A percentile compares a stretch with the other conserved stretches of the same genome.
Evolutionary conservation across 2,329 filamentous ascomycete genomes (phyloP).

Genomic region (Fusarium tuaranense): DNA sequence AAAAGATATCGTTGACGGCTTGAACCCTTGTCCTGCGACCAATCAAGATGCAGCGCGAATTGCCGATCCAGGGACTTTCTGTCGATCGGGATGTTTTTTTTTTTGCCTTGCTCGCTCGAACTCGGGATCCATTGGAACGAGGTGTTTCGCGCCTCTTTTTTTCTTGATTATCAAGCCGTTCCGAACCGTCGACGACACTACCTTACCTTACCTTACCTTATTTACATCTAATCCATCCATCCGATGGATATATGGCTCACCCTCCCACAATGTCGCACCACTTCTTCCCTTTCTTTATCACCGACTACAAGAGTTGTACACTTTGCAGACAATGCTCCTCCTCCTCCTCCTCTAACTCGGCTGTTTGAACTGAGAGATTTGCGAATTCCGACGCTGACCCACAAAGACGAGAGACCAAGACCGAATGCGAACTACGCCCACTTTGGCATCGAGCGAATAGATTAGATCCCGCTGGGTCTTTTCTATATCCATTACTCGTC

Average conservation of each 20-base stretch:
- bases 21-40: slow-evolving; percentile 18
- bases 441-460: slow-evolving; percentile 35
- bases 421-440: slow-evolving; percentile 38
- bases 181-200: not conserved
- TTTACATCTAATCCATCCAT: not conserved
- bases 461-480: slow-evolving; percentile 21
- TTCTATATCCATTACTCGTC: slow-evolving; percentile 20
- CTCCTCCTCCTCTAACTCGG: not conserved
- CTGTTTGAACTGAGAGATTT: slow-evolving; percentile 14
- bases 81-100: slow-evolving; percentile 11
- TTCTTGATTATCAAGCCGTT: not conserved
- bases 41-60: slow-evolving; percentile 19
- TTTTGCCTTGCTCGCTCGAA: not conserved
- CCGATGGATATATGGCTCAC: not conserved
- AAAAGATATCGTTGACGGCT: slow-evolving; percentile 38
- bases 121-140: not conserved
- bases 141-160: slow-evolving; percentile 9
- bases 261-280: not conserved
- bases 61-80: slow-evolving; percentile 27
- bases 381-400: slow-evolving; percentile 31
- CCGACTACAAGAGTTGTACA: not conserved
- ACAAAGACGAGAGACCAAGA: slow-evolving; percentile 21
- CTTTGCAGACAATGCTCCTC: not conserved
- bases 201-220: not conserved
- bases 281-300: not conserved